Conservation (phyloP, 805 yeast species). For the Wickerhamiella azyma region DNA sequence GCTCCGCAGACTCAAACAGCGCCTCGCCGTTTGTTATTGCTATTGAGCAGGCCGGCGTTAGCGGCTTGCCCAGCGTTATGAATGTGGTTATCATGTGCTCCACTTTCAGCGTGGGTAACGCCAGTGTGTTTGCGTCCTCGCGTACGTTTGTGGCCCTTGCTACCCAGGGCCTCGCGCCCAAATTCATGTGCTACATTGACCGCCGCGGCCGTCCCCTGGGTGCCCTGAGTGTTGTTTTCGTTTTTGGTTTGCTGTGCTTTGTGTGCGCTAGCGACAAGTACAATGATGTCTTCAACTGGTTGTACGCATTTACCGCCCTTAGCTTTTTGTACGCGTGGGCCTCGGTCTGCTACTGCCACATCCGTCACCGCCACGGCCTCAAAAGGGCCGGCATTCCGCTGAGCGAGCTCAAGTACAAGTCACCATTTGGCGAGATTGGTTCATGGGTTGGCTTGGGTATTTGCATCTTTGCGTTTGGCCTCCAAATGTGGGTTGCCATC, state of each 20-base stretch:
- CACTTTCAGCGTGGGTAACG: conserved; percentile 58
- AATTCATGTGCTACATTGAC: conserved; percentile 50
- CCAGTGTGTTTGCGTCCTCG: conserved; percentile 62
- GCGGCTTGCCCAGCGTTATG: conserved; percentile 53
- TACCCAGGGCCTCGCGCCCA: conserved; percentile 51
- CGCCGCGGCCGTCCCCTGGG: conserved; percentile 64
- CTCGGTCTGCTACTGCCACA: conserved; percentile 51
- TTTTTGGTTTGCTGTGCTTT: conserved; percentile 44
- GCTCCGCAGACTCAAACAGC: conserved; percentile 40
- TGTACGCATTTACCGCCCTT: conserved; percentile 59
- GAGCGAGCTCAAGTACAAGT: conserved; percentile 50
- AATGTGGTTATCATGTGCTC: conserved; percentile 59
- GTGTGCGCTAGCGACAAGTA: conserved; percentile 46
- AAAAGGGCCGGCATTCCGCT: conserved; percentile 51
- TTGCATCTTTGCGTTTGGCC: conserved; percentile 47
- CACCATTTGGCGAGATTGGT: conserved; percentile 59
- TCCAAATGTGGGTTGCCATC: conserved; percentile 73
- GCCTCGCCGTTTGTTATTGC: conserved; percentile 68
- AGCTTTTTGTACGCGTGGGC: conserved; percentile 71
- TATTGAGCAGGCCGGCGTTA: conserved; percentile 49
- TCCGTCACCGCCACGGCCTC: conserved; percentile 54
- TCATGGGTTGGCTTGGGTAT: conserved; percentile 48
- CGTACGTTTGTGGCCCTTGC: conserved; percentile 56
- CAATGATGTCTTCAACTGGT: conserved; percentile 48
- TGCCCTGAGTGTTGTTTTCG: conserved; percentile 38